Percentiles rank a stretch among this genome's conserved stretches.
These are phyloP conservation scores for Fusarium begoniae DNA, from an alignment of 2,329 filamentous ascomycete genomes.

Conservation along the genomic window DNA sequence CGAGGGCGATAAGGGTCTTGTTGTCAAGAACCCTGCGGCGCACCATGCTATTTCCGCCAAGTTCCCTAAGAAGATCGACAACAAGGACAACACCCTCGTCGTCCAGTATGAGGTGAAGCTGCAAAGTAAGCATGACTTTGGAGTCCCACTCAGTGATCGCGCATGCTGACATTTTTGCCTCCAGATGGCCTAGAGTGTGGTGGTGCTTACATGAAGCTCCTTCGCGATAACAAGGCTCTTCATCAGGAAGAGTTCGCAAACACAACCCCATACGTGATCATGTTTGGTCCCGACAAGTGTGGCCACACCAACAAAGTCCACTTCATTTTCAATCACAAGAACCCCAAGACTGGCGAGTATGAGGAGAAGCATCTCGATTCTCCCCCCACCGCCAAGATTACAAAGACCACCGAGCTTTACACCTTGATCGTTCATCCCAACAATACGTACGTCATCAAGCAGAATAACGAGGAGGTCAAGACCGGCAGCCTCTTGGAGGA, in stretches of 20 bases:
- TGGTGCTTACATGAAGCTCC: slow-evolving; percentile 98
- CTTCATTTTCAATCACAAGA: slow-evolving; percentile 99
- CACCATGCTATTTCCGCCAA: slow-evolving; percentile 99
- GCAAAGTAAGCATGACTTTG: slow-evolving; percentile 73
- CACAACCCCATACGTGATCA: slow-evolving; percentile 96
- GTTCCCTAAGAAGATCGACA: slow-evolving; percentile 95
- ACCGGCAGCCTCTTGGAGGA: slow-evolving; percentile 92
- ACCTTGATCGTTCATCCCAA: slow-evolving; percentile 96
- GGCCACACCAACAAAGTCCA: slow-evolving; percentile 97
- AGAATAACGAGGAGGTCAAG: slow-evolving; percentile 90
- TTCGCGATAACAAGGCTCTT: slow-evolving; percentile 96
- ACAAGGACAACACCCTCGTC: slow-evolving; percentile 96
- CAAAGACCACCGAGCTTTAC: slow-evolving; percentile 94
- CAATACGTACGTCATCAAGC: slow-evolving; percentile 92
- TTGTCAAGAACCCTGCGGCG: slow-evolving; percentile 96
- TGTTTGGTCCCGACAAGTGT: slow-evolving; percentile 99
- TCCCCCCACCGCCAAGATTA: slow-evolving; percentile 85
- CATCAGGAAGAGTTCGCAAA: slow-evolving; percentile 98
- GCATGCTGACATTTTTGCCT: slow-evolving; percentile 45
- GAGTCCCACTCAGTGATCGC: background rate
- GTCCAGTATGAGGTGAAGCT: slow-evolving; percentile 99
- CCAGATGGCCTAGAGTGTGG: slow-evolving; percentile 94
- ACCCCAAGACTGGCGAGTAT: slow-evolving; percentile 99
- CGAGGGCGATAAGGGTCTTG: slow-evolving; percentile 93
- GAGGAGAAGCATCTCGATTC: slow-evolving; percentile 98